Conservation (phyloP, 345 rosid species). For the Syzygium grande region DNA sequence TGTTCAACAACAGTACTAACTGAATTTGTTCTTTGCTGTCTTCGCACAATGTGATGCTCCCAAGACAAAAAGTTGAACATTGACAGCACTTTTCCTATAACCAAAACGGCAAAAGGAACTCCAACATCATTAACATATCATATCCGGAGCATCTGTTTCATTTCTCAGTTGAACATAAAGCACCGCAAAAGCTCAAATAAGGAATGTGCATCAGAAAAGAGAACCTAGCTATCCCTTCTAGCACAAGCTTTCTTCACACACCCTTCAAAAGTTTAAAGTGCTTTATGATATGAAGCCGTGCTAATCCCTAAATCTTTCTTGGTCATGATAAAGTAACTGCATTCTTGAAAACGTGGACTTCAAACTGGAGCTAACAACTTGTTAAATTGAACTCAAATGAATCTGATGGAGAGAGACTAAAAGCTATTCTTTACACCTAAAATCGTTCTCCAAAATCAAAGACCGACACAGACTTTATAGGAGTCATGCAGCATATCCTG, state of each 20-base stretch:
- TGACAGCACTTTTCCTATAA: background rate
- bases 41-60: background rate
- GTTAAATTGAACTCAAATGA: background rate
- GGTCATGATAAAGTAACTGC: background rate
- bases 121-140: background rate
- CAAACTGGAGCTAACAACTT: background rate
- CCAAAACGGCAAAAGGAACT: background rate
- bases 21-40: background rate
- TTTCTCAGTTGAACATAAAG: background rate
- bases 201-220: background rate
- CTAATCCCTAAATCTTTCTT: background rate
- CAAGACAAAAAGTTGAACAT: background rate
- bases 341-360: background rate
- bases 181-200: background rate
- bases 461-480: background rate
- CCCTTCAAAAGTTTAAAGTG: background rate
- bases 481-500: background rate
- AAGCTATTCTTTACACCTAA: background rate
- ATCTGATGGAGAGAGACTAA: background rate
- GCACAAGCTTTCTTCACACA: background rate
- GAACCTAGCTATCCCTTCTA: background rate
- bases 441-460: background rate
- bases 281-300: background rate
- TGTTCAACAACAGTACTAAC: background rate
- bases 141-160: background rate